phyloP scores from a whole-genome alignment of 2,329 filamentous ascomycete genomes.

The Teratosphaeriaceae sp. region DNA sequence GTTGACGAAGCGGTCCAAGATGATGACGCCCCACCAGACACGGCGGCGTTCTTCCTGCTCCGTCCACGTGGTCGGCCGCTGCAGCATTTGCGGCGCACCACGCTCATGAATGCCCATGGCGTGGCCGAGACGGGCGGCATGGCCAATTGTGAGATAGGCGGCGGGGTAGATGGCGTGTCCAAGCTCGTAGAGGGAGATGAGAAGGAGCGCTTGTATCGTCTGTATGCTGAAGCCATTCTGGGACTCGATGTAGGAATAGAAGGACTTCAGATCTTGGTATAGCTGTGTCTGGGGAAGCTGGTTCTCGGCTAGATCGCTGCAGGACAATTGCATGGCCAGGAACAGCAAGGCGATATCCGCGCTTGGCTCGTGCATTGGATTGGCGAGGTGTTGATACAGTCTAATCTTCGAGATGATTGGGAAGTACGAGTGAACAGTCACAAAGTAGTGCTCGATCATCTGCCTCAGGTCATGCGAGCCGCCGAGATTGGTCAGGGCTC shows the following conservation, averaged over 20 bases:
- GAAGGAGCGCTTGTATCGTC: constrained; percentile 40
- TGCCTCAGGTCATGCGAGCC: constrained; percentile 32
- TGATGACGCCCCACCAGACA: constrained; percentile 45
- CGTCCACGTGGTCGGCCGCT: constrained; percentile 37
- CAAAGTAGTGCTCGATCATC: constrained; percentile 38
- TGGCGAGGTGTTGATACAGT: constrained; percentile 34
- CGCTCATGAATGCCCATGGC: constrained; percentile 40
- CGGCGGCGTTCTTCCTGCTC: constrained; percentile 42
- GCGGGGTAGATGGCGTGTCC: constrained; percentile 46
- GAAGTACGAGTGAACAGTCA: constrained; percentile 42
- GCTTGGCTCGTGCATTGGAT: constrained; percentile 38
- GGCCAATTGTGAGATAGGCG: constrained; percentile 43
- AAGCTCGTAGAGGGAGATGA: constrained; percentile 44
- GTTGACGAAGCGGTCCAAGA: constrained; percentile 37
- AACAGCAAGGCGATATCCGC: constrained; percentile 43
- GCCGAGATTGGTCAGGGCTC: constrained; percentile 31
- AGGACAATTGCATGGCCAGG: constrained; percentile 41
- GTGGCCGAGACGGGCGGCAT: constrained; percentile 40
- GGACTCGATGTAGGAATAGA: constrained; percentile 36
- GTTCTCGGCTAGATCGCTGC: constrained; percentile 32
- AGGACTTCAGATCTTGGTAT: constrained; percentile 40
- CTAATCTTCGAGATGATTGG: constrained; percentile 44
- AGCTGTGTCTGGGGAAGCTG: constrained; percentile 31
- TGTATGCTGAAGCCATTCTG: constrained; percentile 38
- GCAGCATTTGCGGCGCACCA: constrained; percentile 32